Evolutionary conservation across 805 yeast genomes (phyloP), one percentile per base, ranked within the genome.

Genomic region (Kuraishia floccosa): DNA sequence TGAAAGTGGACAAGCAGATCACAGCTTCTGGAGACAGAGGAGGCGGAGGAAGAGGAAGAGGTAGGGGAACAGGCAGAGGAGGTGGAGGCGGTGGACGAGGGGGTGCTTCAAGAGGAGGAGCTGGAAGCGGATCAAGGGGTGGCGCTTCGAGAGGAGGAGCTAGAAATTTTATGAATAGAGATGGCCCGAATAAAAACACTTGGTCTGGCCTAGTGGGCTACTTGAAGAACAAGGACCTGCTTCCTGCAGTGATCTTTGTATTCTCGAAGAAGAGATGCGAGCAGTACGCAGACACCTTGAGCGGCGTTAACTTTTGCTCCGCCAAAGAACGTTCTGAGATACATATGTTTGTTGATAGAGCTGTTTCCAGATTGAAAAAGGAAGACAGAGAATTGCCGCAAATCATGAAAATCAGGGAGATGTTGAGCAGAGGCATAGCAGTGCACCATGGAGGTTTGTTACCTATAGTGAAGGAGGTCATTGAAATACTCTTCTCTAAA

Each of bases 381-480:
- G 98, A 91, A 46, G 98, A 91, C 50, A 68, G 97, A 39, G 89
- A 81, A 34, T 61, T 91, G 30, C 31, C 98, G 1, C 98, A 91
- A 55, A 89, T 91, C 35, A 40, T 83, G 37, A 75, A 81, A 40
- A 67, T 89, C 36, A 67, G 93, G 41, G 94, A 85, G 19, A 63
- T 89, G 66, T 55, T 91, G 26, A 69, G 84, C 27, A 66, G 96
- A 47, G 98, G 98, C 34, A 81, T 91, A 38, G 96, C 95, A 1
- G 93, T 87, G 2, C 97, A 87, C 50, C 96, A 87, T 54, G 94
- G 95, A 49, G 97, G 97, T 1, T 56, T 87, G 36, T 56, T 87
- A 35, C 97, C 97, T 0, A 87, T 87, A 24, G 93, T 87, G 17
- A 87, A 87, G 46, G 97, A 87, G 48, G 74, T 85, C 28, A 87